Conservation (phyloP, 768 basidiomycete species). For the Tremella fuciformis region DNA sequence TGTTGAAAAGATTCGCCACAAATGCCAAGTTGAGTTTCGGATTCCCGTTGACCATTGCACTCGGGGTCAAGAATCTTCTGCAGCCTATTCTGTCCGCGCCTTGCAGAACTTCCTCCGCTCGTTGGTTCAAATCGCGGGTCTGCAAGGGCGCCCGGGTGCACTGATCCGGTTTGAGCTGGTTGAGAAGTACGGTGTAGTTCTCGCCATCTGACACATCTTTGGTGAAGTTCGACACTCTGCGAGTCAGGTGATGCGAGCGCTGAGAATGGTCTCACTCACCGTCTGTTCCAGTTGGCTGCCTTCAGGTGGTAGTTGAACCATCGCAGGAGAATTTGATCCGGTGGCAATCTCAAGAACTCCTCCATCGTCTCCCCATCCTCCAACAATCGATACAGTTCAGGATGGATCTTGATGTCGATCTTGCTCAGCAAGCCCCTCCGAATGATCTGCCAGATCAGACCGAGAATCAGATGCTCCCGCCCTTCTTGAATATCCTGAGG, state of each 20-base stretch:
- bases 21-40: slow-evolving; percentile 92
- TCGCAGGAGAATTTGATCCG: slow-evolving; percentile 92
- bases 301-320: slow-evolving; percentile 99
- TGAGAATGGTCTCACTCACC: slow-evolving; percentile 55
- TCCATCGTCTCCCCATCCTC: slow-evolving; percentile 98
- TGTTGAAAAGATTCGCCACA: slow-evolving; percentile 98
- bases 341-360: slow-evolving; percentile 85
- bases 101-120: slow-evolving; percentile 88
- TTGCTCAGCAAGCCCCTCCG: slow-evolving; percentile 85
- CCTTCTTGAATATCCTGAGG: slow-evolving; percentile 88
- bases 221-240: slow-evolving; percentile 93
- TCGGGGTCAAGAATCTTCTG: slow-evolving; percentile 89
- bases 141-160: slow-evolving; percentile 89
- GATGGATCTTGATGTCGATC: slow-evolving; percentile 97
- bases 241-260: background rate
- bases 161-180: slow-evolving; percentile 90
- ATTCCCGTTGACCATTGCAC: slow-evolving; percentile 88
- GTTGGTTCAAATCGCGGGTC: slow-evolving; percentile 71
- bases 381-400: slow-evolving; percentile 90
- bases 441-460: slow-evolving; percentile 98
- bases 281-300: slow-evolving; percentile 83
- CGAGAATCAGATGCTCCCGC: slow-evolving; percentile 91
- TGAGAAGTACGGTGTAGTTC: slow-evolving; percentile 92
- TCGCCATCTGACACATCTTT: slow-evolving; percentile 96
- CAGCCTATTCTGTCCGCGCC: slow-evolving; percentile 93